A percentile compares a stretch with the other conserved stretches of the same genome.
phyloP scores from a whole-genome alignment of 2,329 filamentous ascomycete species.

The Hypoxylon sp. region DNA sequence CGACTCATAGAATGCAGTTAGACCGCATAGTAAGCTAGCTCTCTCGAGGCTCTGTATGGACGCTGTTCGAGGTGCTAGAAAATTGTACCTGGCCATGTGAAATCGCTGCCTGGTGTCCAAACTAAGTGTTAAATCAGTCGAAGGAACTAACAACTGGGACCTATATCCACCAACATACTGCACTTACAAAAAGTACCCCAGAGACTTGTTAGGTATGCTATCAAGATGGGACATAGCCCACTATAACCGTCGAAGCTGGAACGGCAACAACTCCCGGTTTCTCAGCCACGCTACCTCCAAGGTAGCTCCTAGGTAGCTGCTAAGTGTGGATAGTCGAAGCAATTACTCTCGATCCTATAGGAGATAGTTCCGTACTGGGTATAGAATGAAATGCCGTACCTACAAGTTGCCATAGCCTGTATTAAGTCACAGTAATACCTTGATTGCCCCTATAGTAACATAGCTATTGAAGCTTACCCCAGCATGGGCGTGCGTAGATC shows the following conservation, averaged over 20 bases:
- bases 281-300: constrained; percentile 1
- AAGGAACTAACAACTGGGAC: neutral
- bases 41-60: constrained; percentile 58
- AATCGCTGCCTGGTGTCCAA: constrained; percentile 61
- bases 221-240: constrained; percentile 51
- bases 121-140: constrained; percentile 53
- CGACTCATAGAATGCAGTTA: neutral
- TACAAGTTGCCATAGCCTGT: constrained; percentile 55
- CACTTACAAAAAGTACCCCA: neutral
- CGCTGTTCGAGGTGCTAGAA: constrained; percentile 58
- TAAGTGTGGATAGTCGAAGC: constrained; percentile 63
- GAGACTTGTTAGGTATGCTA: constrained; percentile 49
- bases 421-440: constrained; percentile 24
- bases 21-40: constrained; percentile 53
- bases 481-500: constrained; percentile 39
- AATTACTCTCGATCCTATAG: constrained; percentile 60
- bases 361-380: constrained; percentile 60
- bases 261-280: constrained; percentile 61
- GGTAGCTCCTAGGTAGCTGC: constrained; percentile 27
- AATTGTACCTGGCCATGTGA: constrained; percentile 55
- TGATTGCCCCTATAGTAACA: constrained; percentile 32
- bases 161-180: neutral
- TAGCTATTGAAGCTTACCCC: constrained; percentile 29
- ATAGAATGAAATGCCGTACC: constrained; percentile 55
- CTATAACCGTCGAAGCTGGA: constrained; percentile 56